phyloP scores from a whole-genome alignment of 1,284 basidiomycete species.

The Microstroma glucosiphilum region DNA sequence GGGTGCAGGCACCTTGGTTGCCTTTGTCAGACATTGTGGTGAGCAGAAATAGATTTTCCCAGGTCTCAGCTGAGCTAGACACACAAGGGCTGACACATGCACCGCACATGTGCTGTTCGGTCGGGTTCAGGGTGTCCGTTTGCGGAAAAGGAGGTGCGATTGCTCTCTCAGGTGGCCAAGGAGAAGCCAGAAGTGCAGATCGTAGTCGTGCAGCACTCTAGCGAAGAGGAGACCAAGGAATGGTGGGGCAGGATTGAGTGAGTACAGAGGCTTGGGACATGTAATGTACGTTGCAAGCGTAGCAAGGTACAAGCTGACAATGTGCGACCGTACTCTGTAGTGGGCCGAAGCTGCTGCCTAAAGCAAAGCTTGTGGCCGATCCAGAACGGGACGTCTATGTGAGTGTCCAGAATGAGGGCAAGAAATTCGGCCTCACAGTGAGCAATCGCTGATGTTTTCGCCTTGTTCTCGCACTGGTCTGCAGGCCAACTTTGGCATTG shows the following conservation, averaged over 20 bases:
- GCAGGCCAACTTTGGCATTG: slow-evolving; percentile 17
- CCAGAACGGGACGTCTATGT: slow-evolving; percentile 14
- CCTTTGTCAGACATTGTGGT: slow-evolving; percentile 24
- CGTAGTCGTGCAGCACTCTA: slow-evolving; percentile 17
- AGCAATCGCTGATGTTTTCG: neutral
- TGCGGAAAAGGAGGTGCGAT: slow-evolving; percentile 17
- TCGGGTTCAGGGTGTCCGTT: slow-evolving; percentile 15
- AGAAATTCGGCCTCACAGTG: neutral
- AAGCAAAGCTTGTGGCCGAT: slow-evolving; percentile 13
- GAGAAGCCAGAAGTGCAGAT: slow-evolving; percentile 10
- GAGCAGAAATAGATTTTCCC: neutral
- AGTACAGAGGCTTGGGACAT: neutral
- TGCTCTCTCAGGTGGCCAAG: slow-evolving; percentile 14
- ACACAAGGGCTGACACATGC: neutral
- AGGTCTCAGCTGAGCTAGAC: too few species aligned
- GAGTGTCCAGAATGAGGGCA: neutral
- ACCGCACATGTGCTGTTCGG: neutral
- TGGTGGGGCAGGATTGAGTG: slow-evolving; percentile 17
- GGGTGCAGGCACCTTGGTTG: slow-evolving; percentile 9
- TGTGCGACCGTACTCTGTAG: neutral
- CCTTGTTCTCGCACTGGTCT: neutral
- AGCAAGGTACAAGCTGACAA: too few species aligned
- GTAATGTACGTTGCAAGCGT: too few species aligned
- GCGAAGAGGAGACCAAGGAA: slow-evolving; percentile 12
- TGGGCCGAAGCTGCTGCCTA: slow-evolving; percentile 5